Evolutionary conservation across 176 grass and related monocot genomes (phyloP).

Genomic region (Ensete glaucum): DNA sequence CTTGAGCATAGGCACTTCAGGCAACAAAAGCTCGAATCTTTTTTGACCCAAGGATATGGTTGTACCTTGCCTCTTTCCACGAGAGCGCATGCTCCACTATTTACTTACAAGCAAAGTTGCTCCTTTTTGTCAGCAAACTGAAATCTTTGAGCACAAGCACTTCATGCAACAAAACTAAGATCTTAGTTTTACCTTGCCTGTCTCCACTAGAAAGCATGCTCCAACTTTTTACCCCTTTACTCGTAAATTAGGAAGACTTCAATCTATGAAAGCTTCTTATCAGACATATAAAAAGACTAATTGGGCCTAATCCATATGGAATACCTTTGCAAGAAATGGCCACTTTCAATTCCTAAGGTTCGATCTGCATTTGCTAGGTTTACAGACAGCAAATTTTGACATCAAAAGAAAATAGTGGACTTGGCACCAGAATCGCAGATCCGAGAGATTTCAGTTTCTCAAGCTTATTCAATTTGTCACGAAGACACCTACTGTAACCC

Average conservation of each 20-base stretch:
- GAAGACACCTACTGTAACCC: neutral
- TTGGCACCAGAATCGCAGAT: neutral
- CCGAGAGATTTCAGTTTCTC: neutral
- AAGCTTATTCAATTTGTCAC: neutral
- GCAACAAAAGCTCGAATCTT: neutral
- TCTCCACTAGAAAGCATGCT: neutral
- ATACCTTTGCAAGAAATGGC: neutral
- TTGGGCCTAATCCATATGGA: neutral
- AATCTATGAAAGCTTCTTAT: neutral
- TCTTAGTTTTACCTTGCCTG: neutral
- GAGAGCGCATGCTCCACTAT: neutral
- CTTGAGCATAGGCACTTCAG: neutral
- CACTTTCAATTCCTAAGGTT: neutral
- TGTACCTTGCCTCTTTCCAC: neutral
- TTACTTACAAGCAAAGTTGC: neutral
- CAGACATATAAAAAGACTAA: neutral
- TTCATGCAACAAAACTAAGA: neutral
- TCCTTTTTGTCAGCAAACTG: neutral
- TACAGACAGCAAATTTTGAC: neutral
- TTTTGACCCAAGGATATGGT: neutral
- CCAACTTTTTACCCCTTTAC: neutral
- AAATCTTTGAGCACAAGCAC: neutral
- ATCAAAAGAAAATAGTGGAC: neutral
- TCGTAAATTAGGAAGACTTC: neutral
- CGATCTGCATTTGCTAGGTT: neutral